Evolutionary conservation across 2,329 filamentous ascomycete genomes (phyloP), one percentile per base, ranked within the genome.

Genomic region (Beauveria caledonica): DNA sequence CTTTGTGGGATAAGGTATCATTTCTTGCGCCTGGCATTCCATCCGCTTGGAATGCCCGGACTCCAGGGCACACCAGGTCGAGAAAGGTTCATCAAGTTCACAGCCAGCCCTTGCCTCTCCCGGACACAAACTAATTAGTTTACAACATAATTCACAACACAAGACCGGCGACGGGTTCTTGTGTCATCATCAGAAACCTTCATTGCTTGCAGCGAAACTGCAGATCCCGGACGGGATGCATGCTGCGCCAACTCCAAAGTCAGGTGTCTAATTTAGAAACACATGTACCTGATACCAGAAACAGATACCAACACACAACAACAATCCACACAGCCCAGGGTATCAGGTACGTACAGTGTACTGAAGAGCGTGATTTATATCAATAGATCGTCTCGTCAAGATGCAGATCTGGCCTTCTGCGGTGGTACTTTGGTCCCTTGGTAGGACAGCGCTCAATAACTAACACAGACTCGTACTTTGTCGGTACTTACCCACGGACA

Each of bases 351-450:
- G 29, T 11, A 23, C 4, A 4, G 23, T 19, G 8, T 29, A 13
- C 36, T n/a, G 10, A 15, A 29, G 29, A 29, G 29, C 19, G 27
- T 40, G 27, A 42, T 44, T 58, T 44, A 23, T 36, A 44, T 33
- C 29, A 21, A 33, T 40, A 46, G 55, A 58, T 51, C 45, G 54
- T 27, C 44, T 29, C 25, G 39, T 11, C 25, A n/a, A 49, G 45
- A 58, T 58, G 55, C 45, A 50, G 55, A 58, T 58, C 55, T 58
- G 23, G 45, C 42, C 23, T 21, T 39, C 2, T 29, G 25, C 42
- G 11, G 53, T 33, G 42, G 27, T 29, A 46, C 42, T 5, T 5
- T 11, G 51, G 42, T 17, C 53, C 33, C 53, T 46, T 46, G 53
- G 53, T 56, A 39, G 53, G 27, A 46, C 27, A 44, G 42, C 42